Base-by-base conservation (phyloP, 2,329 filamentous ascomycete species). In the Aspergillus intermedius region DNA sequence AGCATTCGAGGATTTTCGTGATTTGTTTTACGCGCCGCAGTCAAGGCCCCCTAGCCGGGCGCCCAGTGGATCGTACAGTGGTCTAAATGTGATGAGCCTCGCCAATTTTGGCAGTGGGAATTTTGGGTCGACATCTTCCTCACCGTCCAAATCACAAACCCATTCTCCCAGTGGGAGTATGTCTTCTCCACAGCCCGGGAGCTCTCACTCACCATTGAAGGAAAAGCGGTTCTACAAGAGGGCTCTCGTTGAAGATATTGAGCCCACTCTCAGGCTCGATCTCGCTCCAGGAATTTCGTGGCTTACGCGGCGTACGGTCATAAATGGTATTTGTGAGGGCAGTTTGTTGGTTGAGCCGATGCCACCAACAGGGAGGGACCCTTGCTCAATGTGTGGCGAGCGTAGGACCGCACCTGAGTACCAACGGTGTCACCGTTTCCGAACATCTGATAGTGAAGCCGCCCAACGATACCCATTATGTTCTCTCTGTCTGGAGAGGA, bases 201-300 rank as follows among this genome's bases (percentile, higher is more conserved):
- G 70, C 10, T 73, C 69, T 32, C 65, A 67, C 48, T 59, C 65
- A 3, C 82, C 84, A 4, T 73, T 98, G 37, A 95, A 93, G 63
- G 93, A 97, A 49, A 88, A 87, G 23, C 88, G 87, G 55, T 98
- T 97, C 64, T 98, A 91, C 74, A 97, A 97, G 73, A 84, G 93
- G 42, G 84, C 84, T 5, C 70, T 97, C 22, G 78, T 82, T 17
- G 93, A 98, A 67, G 93, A 98, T 62, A 88, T 98, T 49, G 93
- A 98, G 64, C 93, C 93, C 0, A 95, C 93, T 0, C 74, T 98
- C 8, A 84, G 93, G 39, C 79, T 98, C 3, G 93, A 98, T 66
- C 79, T 83, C 2, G 91, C 93, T 0, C 93, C 93, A 0, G 88
- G 91, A 0, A 80, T 98, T 23, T 96, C 90, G 0, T 98, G 93